Conservation (phyloP, 2,329 filamentous ascomycete genomes). For the Graphilbum fragrans region DNA sequence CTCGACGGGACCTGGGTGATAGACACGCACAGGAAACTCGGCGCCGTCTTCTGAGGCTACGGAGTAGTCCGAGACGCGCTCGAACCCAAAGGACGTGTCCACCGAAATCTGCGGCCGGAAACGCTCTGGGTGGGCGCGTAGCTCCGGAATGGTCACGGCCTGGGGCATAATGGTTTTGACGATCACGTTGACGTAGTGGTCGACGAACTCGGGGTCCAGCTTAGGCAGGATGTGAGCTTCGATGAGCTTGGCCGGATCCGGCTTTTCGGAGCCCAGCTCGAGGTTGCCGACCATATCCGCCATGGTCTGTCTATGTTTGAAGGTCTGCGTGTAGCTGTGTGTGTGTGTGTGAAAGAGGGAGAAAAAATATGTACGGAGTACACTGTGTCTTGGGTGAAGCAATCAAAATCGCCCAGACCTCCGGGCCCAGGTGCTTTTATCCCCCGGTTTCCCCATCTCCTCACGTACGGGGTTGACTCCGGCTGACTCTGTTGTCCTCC, state of each 20-base stretch:
- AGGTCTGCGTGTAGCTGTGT: no score
- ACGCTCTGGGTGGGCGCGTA: conserved; percentile 5
- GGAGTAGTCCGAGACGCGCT: conserved; percentile 4
- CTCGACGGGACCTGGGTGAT: conserved; percentile 3
- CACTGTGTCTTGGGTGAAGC: no score
- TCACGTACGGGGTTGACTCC: no score
- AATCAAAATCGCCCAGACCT: no score
- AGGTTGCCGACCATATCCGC: no score
- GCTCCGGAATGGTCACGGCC: background rate
- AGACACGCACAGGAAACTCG: conserved; percentile 5
- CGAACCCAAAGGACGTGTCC: conserved; percentile 4
- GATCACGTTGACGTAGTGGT: conserved; percentile 2
- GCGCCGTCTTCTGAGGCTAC: conserved; percentile 4
- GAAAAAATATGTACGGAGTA: no score
- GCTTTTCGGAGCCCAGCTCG: no score
- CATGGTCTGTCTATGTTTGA: no score
- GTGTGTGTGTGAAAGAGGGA: no score
- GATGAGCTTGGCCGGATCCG: conserved; percentile 6
- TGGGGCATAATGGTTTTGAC: background rate
- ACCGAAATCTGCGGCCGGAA: conserved; percentile 2
- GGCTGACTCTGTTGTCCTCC: no score
- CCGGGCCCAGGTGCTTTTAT: no score
- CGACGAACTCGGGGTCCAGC: conserved; percentile 7
- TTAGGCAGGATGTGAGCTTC: conserved; percentile 9
- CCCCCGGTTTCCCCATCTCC: no score